phyloP scores from a whole-genome alignment of 345 rosid genomes.

The Sonneratia alba region DNA sequence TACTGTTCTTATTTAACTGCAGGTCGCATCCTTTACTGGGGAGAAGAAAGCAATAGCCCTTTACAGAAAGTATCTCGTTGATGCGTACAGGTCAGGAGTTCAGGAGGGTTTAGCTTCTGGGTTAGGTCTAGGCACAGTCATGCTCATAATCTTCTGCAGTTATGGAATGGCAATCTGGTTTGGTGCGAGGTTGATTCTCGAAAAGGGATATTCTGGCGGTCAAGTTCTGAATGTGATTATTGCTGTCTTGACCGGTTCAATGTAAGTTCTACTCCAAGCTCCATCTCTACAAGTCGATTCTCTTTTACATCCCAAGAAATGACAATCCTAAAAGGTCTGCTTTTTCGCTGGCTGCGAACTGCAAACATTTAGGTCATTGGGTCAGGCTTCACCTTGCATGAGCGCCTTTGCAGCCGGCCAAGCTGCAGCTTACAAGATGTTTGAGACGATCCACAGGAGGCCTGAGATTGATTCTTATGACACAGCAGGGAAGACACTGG shows the following conservation, averaged over 20 bases:
- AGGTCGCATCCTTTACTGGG: conserved; percentile 90
- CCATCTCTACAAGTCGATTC: neutral
- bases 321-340: neutral
- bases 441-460: conserved; percentile 25
- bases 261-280: conserved; percentile 29
- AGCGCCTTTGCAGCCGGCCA: conserved; percentile 31
- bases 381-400: conserved; percentile 31
- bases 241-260: conserved; percentile 65
- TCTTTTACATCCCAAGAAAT: neutral
- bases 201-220: conserved; percentile 66
- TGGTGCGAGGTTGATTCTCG: conserved; percentile 59
- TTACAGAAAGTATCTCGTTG: conserved; percentile 44
- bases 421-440: conserved; percentile 32
- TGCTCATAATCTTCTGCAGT: conserved; percentile 33
- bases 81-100: conserved; percentile 56
- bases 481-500: conserved; percentile 17
- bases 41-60: conserved; percentile 59
- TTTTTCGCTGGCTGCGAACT: no score
- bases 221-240: conserved; percentile 53
- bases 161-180: conserved; percentile 70
- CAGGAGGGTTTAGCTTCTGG: conserved; percentile 59
- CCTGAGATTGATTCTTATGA: conserved; percentile 29
- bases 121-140: conserved; percentile 45
- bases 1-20: conserved; percentile 14
- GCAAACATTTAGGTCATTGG: conserved; percentile 25